Evolutionary conservation across 2,329 filamentous ascomycete genomes (phyloP).

Genomic region (Mariannaea elegans): DNA sequence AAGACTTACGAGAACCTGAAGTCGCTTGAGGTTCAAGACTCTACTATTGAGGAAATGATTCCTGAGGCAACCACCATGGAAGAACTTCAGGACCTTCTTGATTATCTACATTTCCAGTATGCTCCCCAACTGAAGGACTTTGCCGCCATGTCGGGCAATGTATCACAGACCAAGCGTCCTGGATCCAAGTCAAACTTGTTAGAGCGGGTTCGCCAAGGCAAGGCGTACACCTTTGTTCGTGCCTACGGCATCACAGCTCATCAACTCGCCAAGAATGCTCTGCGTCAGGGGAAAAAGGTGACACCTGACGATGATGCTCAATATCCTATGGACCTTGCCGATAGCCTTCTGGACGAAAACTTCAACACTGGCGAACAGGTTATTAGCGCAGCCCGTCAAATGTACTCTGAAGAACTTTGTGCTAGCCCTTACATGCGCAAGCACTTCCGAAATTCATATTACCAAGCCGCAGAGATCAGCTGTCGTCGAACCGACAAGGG

Average conservation of each 20-base stretch:
- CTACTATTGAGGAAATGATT: conserved; percentile 84
- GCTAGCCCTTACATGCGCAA: conserved; percentile 90
- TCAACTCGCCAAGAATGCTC: conserved; percentile 85
- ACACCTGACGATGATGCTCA: conserved; percentile 86
- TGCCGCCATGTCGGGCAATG: conserved; percentile 67
- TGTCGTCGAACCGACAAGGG: conserved; percentile 94
- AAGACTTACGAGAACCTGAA: conserved; percentile 80
- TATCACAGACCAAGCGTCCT: conserved; percentile 78
- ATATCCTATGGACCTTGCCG: conserved; percentile 86
- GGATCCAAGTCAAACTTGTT: conserved; percentile 83
- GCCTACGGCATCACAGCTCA: conserved; percentile 92
- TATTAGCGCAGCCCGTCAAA: conserved; percentile 80
- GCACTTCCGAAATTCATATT: conserved; percentile 83
- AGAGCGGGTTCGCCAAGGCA: conserved; percentile 84
- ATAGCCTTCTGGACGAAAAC: conserved; percentile 75
- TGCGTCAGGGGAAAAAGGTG: conserved; percentile 79
- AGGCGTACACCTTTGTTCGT: conserved; percentile 82
- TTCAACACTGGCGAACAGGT: conserved; percentile 81
- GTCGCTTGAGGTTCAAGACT: conserved; percentile 70
- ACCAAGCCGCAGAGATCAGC: conserved; percentile 83
- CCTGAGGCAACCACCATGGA: conserved; percentile 85
- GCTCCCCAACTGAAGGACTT: conserved; percentile 84
- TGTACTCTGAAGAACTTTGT: conserved; percentile 91
- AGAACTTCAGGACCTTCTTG: conserved; percentile 94
- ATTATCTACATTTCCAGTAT: conserved; percentile 96